Base-by-base conservation (phyloP, 2,329 filamentous ascomycete species). In the Ceratocystis smalleyi region DNA sequence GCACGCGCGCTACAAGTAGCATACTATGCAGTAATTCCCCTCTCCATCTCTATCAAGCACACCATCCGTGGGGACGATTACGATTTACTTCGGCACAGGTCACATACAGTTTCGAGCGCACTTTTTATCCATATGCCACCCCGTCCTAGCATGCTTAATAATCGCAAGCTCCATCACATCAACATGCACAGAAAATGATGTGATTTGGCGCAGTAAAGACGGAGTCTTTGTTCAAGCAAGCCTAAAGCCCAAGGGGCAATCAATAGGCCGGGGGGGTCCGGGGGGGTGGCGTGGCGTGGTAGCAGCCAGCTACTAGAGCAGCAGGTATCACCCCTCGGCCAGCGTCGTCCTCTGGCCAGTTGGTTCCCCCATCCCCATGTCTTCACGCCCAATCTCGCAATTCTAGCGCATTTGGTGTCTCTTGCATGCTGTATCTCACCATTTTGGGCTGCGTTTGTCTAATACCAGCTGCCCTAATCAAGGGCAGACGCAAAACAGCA, bases 51-150 rank as follows among this genome's bases (percentile, higher is more conserved):
- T 22, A 10, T 19, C 15, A 57, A 63, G 61, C 61, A 63, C 61
- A 63, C 40, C 61, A 63, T 63, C 49, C 19, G 49, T 40, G 32
- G 32, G 49, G 22, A 40, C 49, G n/a, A 63, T 63, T 30, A 57
- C 61, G 61, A 54, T 17, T 55, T 30, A 15, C 24, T 15, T 55
- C 51, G 51, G 51, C 51, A 55, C 32, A 55, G 49, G 35, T 43
- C 59, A 22, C 59, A 22, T 45, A 15, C 59, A 43, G 59, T 61
- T 32, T 61, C 43, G 59, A 61, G 51, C 51, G 51, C 22, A n/a
- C n/a, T 12, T 51, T 43, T 35, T n/a, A 1, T 35, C 32, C 15
- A 22, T 60, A 8, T 60, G n/a, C 32, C 12, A 35, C 30, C 47
- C n/a, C 47, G 22, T 51, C 47, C 10, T 24, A n/a, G 22, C 22